Base-by-base conservation (phyloP, 2,329 filamentous ascomycete genomes). In the Xylaria sp. region DNA sequence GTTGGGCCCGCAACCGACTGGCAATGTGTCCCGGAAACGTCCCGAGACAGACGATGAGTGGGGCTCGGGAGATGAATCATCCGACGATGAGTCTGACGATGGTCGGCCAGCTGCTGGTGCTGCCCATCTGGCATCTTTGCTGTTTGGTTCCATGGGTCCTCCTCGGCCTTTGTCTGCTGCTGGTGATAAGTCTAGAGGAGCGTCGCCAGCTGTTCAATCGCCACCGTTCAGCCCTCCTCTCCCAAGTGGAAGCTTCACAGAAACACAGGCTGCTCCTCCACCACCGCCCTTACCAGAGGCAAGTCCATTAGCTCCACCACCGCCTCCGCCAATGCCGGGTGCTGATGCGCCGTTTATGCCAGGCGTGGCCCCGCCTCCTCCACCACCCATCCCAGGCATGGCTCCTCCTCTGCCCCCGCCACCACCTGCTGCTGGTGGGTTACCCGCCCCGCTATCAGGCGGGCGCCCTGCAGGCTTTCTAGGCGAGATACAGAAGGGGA, bases 71-170 rank as follows among this genome's bases (percentile, higher is more conserved):
- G 88, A 85, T 19, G 80, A 82, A 28, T 80, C 83, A 19, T 82
- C 83, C 3, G 88, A 90, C 19, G 88, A 91, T 57, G 90, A 92
- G 55, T 89, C 87, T 37, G 90, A 94, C 59, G 91, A 94, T 59
- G 90, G 93, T 57, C 86, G 89, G 9, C 89, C 92, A 17, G 91
- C 91, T 53, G 92, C 90, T 62, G 92, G 88, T 69, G 95, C 95
- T 51, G 95, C 96, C 64, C 92, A 97, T 71, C 86, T 99, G 38
- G 95, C 95, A 15, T 96, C 92, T 6, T 95, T 97, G 64, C 84
- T 99, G 19, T 99, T 99, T 75, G 94, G 95, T 62, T 97, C 94
- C 54, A 98, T 99, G 94, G 94, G 87, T 9, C 94, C 95, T 40
- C 94, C 95, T 14, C 88, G 94, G 54, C 94, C 94, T 31, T 79